These are phyloP conservation scores for Entomortierella beljakovae DNA, from an alignment of 192 early-diverging fungal species.

Conservation along the genomic window DNA sequence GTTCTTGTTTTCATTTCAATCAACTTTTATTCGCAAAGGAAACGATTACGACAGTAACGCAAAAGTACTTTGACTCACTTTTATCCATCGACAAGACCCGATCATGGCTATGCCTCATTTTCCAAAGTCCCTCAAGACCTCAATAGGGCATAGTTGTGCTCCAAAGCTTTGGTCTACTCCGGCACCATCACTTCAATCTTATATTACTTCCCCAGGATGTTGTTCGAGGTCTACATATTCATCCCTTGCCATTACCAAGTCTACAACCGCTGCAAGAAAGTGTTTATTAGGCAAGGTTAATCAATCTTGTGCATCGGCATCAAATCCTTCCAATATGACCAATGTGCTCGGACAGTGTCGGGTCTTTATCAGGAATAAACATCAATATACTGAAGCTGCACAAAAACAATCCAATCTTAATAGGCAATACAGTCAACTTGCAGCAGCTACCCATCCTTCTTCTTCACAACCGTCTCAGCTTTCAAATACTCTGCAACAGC, in stretches of 20 bases:
- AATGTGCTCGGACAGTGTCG: conserved; percentile 38
- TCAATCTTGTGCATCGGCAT: not conserved
- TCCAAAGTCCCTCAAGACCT: conserved; percentile 16
- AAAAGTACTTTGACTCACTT: no score
- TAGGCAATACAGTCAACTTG: conserved; percentile 24
- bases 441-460: conserved; percentile 7
- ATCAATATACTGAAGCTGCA: not conserved
- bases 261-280: not conserved
- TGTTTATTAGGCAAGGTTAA: not conserved
- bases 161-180: not conserved
- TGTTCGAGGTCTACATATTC: not conserved
- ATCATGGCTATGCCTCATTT: conserved; percentile 25
- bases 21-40: no score
- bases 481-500: not conserved
- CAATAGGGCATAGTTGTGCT: conserved; percentile 4
- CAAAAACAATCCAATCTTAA: not conserved
- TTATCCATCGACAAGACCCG: not conserved
- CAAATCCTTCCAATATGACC: not conserved
- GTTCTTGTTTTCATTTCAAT: no score
- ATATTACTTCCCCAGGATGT: not conserved
- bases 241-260: not conserved
- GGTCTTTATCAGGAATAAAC: conserved; percentile 17
- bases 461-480: not conserved
- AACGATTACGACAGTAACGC: not conserved
- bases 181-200: not conserved